A percentile compares a stretch with the other conserved stretches of the same genome.
Evolutionary conservation across 176 grass and related monocot species (phyloP).

Genomic region (Oryza punctata): DNA sequence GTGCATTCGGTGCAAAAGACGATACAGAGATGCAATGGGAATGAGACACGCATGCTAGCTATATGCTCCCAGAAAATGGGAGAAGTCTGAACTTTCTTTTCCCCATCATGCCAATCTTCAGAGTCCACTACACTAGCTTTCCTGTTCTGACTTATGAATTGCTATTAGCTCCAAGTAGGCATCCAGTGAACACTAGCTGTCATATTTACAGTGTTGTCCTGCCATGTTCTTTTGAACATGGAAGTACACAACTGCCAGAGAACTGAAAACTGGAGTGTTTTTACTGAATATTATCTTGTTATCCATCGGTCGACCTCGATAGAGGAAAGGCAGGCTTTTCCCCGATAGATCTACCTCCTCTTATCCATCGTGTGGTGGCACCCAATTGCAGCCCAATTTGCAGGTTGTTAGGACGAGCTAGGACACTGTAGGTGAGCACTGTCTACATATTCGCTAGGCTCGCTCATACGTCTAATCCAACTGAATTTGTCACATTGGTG

Average conservation of each 20-base stretch:
- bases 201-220: background rate
- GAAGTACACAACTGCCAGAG: background rate
- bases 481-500: background rate
- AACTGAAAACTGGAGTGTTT: background rate
- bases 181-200: background rate
- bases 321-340: background rate
- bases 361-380: background rate
- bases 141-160: background rate
- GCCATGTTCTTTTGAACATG: background rate
- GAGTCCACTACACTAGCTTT: background rate
- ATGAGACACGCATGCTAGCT: background rate
- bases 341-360: slow-evolving; percentile 27
- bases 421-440: background rate
- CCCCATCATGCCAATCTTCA: background rate
- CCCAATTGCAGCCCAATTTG: slow-evolving; percentile 18
- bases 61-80: slow-evolving; percentile 39
- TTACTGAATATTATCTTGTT: background rate
- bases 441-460: background rate
- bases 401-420: background rate
- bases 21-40: background rate
- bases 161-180: background rate
- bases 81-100: background rate
- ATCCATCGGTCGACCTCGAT: slow-evolving; percentile 19
- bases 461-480: slow-evolving; percentile 1
- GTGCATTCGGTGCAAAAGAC: slow-evolving; percentile 8